Base-by-base conservation (phyloP, 2,329 filamentous ascomycete species). In the Microcyclosporella mali region DNA sequence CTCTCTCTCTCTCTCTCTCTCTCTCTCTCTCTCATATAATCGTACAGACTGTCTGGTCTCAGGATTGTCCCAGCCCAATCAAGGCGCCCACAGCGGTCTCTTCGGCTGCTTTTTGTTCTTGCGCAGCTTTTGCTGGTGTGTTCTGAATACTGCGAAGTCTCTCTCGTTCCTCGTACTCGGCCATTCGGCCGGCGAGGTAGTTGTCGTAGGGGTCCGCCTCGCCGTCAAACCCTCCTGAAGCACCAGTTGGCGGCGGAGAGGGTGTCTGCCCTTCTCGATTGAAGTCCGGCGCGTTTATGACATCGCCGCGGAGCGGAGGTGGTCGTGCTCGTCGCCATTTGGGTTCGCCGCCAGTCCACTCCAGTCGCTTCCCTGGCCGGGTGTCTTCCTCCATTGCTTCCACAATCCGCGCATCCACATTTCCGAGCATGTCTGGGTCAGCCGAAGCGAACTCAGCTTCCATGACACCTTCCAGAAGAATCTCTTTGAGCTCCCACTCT, bases 401-500 rank as follows among this genome's bases (percentile, higher is more conserved):
- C 35, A 58, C 49, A 4, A 64, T 55, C 3, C 60, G 55, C 6
- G 60, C 58, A 14, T 58, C 51, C 14, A 65, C 51, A 6, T 60
- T 60, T n/a, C 54, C 40, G 9, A 70, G 61, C 2, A 60, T 27
- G 11, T 65, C 60, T 17, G 58, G 59, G 31, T 60, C 47, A 7
- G 52, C 57, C 19, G 46, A 42, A 53, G 81, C 77, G 68, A 82
- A 81, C 61, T 82, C 79, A 27, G 78, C 71, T 61, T 90, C 85
- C 53, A 87, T 74, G 25, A 84, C 74, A 58, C 88, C 85, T 44
- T 86, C 78, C n/a, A 92, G 65, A 14, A 90, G 65, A 21, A 86
- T 74, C 65, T 92, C 85, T 65, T 90, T 90, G 65, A 85, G 80
- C 11, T 79, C 69, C 86, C 86, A 92, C 60, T 88, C 84, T 49